Evolutionary conservation across 139 green algal genomes (phyloP).

Genomic region (Desmodesmus armatus): DNA sequence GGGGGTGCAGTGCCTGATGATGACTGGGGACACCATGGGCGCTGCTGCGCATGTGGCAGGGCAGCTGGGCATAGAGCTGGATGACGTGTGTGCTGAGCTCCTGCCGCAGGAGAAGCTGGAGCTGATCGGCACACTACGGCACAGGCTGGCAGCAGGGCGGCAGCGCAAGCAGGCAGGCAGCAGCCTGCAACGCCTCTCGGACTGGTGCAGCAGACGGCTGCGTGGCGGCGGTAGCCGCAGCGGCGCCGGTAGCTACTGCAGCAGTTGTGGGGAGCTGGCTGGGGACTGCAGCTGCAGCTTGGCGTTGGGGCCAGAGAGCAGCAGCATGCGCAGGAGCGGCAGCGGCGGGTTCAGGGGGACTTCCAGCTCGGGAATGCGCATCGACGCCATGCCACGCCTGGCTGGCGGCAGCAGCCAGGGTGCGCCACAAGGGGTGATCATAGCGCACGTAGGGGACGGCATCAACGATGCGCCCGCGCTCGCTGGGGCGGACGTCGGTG

Average conservation of each 20-base stretch:
- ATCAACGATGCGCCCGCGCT: slow-evolving; percentile 77
- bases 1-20: slow-evolving; percentile 57
- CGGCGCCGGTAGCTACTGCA: not conserved
- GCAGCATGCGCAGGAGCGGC: not conserved
- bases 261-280: not conserved
- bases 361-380: not conserved
- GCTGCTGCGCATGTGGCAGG: slow-evolving; percentile 52
- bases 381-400: too few relatives aligned
- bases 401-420: not conserved
- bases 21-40: slow-evolving; percentile 72
- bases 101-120: slow-evolving; percentile 65
- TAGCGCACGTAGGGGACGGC: slow-evolving; percentile 77
- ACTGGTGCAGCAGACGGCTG: not conserved
- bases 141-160: not conserved
- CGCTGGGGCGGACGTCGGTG: slow-evolving; percentile 59
- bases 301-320: not conserved
- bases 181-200: too few relatives aligned
- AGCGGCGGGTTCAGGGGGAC: not conserved
- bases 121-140: slow-evolving; percentile 17
- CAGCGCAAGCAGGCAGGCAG: not conserved
- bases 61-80: slow-evolving; percentile 55
- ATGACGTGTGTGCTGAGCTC: slow-evolving; percentile 46
- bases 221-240: not conserved
- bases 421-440: not conserved
- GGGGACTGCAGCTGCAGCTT: not conserved